A percentile compares a stretch with the other conserved stretches of the same genome.
These are phyloP conservation scores for Neurospora crassa DNA, from an alignment of 2,329 filamentous ascomycete species.

Conservation along the genomic window DNA sequence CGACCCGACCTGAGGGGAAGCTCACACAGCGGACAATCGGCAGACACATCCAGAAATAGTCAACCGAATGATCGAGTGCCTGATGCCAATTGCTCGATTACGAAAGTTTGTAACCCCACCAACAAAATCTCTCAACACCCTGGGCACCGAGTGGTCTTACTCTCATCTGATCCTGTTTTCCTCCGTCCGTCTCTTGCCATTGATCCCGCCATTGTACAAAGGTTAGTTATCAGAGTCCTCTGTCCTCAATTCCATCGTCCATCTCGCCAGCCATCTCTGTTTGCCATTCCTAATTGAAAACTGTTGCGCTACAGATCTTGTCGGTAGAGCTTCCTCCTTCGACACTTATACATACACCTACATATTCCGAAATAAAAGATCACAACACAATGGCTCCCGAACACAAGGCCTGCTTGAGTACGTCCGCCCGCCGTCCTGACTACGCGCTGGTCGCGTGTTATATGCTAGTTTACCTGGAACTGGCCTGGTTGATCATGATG, in stretches of 20 bases:
- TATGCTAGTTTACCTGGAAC: constrained; percentile 45
- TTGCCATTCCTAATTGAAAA: not conserved
- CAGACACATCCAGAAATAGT: not conserved
- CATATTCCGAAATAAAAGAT: constrained; percentile 7
- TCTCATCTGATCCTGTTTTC: constrained; percentile 12
- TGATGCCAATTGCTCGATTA: not conserved
- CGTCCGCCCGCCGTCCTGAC: constrained; percentile 28
- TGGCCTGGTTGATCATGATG: constrained; percentile 50
- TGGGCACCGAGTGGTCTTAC: not conserved
- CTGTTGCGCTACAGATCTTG: not conserved
- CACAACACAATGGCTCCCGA: constrained; percentile 42
- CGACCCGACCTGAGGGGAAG: not conserved
- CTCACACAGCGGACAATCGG: not conserved
- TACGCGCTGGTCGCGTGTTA: constrained; percentile 39
- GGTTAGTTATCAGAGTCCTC: not conserved
- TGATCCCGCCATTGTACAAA: not conserved
- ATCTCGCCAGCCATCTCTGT: not conserved
- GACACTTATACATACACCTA: constrained; percentile 2
- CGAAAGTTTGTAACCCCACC: constrained; percentile 8
- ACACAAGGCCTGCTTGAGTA: constrained; percentile 55
- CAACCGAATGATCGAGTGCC: not conserved
- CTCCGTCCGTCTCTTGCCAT: not conserved
- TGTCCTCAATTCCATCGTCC: not conserved
- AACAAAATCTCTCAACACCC: constrained; percentile 11
- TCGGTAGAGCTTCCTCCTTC: not conserved